Base-by-base conservation (phyloP, 2,329 filamentous ascomycete species). In the Aureobasidium melanogenum region DNA sequence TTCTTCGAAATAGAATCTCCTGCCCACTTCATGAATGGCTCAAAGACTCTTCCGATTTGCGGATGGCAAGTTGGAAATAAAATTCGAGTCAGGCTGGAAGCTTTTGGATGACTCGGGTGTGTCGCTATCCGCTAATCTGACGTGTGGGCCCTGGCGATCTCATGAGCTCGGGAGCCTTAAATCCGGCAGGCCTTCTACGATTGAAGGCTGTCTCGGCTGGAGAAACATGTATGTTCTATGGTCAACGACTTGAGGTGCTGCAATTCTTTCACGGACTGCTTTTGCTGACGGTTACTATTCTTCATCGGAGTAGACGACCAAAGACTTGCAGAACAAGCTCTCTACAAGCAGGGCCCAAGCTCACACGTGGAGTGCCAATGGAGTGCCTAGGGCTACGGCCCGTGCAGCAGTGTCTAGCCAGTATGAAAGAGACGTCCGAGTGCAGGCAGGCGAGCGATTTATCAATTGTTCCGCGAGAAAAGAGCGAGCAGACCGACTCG, bases 1-100 rank as follows among this genome's bases (percentile, higher is more conserved):
- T 56, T 56, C 52, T 44, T 56, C 52, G 52, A 56, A 56, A 34
- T 43, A 44, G 52, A 56, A n/a, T 3, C 52, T 34, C 52, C 34
- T 32, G 26, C 34, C 38, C 38, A 10, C 38, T 26, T 12, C 14
- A 15, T 12, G 32, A n/a, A n/a, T 44, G 15, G 38, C 24, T 30
- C 9, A 5, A 34, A 34, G 36, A 38, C 36, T 10, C 28, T 34
- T 19, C 24, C 8, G 2, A 28, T 34, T 44, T 24, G 52, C n/a
- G 19, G 10, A 15, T 24, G 24, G n/a, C 26, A 56, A 5, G 28
- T 44, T 5, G 26, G 17, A 55, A 28, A 30, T 15, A 3, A 24
- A 26, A 24, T 44, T 24, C 52, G 52, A 56, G 52, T 56, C 52
- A 56, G 52, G 52, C 22, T n/a, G 26, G 28, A 38, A 12, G 26